A percentile compares a stretch with the other conserved stretches of the same genome.
These are phyloP conservation scores for Amanita subjunquillea DNA, from an alignment of 768 basidiomycete species.

Conservation along the genomic window DNA sequence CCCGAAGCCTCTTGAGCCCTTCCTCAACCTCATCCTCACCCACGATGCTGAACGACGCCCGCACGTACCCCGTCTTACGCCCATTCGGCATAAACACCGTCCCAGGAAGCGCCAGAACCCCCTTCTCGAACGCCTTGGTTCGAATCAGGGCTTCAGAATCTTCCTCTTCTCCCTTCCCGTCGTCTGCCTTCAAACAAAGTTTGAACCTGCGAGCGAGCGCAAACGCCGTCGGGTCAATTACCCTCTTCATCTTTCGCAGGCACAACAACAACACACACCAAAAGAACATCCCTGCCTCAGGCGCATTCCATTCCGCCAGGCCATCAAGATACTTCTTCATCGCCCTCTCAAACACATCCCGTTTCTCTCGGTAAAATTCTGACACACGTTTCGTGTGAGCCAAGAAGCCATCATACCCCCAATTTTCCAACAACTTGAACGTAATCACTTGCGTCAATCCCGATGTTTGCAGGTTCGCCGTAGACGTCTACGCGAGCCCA, in stretches of 20 bases:
- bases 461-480: constrained; percentile 58
- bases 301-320: constrained; percentile 64
- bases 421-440: constrained; percentile 45
- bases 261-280: constrained; percentile 40
- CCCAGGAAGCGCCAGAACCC: constrained; percentile 87
- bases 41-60: constrained; percentile 76
- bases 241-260: not conserved
- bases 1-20: constrained; percentile 52
- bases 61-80: constrained; percentile 60
- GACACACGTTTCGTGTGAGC: constrained; percentile 60
- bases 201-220: constrained; percentile 46
- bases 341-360: constrained; percentile 69
- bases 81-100: constrained; percentile 71
- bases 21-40: constrained; percentile 61
- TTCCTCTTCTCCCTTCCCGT: constrained; percentile 15
- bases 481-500: constrained; percentile 39
- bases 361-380: constrained; percentile 59
- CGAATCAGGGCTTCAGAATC: constrained; percentile 70
- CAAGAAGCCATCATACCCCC: constrained; percentile 73
- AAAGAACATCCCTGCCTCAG: constrained; percentile 86
- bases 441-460: constrained; percentile 57
- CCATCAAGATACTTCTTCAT: constrained; percentile 71
- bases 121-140: constrained; percentile 65
- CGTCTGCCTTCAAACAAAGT: constrained; percentile 32
- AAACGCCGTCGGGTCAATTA: not conserved